Base-by-base conservation (phyloP, 805 yeast genomes). In the Alloascoidea africana region DNA sequence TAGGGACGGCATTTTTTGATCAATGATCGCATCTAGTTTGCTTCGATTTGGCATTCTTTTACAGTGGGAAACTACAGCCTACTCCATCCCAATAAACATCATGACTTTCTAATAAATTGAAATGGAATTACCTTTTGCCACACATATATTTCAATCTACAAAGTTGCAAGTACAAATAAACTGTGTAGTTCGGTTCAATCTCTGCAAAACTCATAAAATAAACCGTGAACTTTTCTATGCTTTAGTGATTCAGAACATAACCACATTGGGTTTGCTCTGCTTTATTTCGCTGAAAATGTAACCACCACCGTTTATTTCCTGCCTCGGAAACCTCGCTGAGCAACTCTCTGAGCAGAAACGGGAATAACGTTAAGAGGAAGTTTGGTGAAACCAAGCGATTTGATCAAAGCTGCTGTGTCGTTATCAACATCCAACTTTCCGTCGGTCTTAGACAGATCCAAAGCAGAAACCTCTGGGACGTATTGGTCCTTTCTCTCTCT, bases 401-500 rank as follows among this genome's bases (percentile, higher is more conserved):
- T 84, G 61, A 89, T 86, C 69, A 89, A 76, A 62, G 82, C 91
- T 62, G 85, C 85, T 60, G 97, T 89, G 72, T 86, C 96, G 63
- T 82, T 73, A 69, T 89, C 98, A 63, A 89, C 94, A 72, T 84
- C 87, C 67, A 91, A 83, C 63, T 82, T 91, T 65, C 86, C 86
- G 71, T 86, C 85, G 65, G 91, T 78, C 80, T 83, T 84, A 55
- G 93, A 77, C 63, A 91, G 81, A 74, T 91, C 97, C 66, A 91
- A 84, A 68, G 98, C 98, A 63, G 98, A 93, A 63, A 87, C 94
- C 68, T 87, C 97, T 72, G 99, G 99, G 61, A 93, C 98, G 73
- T 87, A 91, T 76, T 91, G 98, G 73, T 91, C 97, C 75, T 93
- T 91, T 76, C 98, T 84, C 77, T 91, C 99, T 80, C 98, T 89